Conservation (phyloP, 805 yeast species). For the Cyberlindnera galapagoensis region DNA sequence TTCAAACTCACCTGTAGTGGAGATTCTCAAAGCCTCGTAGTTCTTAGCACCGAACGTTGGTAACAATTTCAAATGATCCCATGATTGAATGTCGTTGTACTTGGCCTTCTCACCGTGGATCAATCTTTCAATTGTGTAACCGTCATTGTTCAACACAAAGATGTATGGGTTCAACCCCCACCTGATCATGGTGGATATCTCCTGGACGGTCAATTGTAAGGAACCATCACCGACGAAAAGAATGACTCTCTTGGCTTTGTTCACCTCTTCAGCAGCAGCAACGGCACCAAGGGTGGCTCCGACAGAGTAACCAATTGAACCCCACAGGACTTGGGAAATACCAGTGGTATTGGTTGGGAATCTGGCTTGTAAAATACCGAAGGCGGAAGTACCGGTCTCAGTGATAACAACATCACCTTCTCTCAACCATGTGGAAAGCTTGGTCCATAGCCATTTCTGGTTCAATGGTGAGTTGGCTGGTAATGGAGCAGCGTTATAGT, state of each 20-base stretch:
- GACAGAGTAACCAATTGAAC: conserved; percentile 62
- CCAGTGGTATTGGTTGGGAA: conserved; percentile 56
- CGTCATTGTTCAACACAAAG: conserved; percentile 27
- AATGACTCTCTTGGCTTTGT: conserved; percentile 49
- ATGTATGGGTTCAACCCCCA: conserved; percentile 59
- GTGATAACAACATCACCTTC: conserved; percentile 60
- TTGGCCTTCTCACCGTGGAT: conserved; percentile 58
- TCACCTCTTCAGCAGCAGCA: conserved; percentile 32
- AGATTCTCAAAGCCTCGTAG: conserved; percentile 46
- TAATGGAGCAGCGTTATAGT: conserved; percentile 34
- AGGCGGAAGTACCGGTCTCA: conserved; percentile 69
- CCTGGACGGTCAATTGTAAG: conserved; percentile 64
- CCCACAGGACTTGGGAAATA: conserved; percentile 68
- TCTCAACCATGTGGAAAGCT: conserved; percentile 50
- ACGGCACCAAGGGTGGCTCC: conserved; percentile 63
- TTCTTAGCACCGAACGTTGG: conserved; percentile 39
- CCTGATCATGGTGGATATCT: conserved; percentile 58
- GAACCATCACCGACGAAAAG: conserved; percentile 72
- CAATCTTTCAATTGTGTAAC: conserved; percentile 68
- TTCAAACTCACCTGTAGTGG: conserved; percentile 51
- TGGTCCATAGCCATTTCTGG: conserved; percentile 64
- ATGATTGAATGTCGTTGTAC: conserved; percentile 58
- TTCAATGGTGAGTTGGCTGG: conserved; percentile 37
- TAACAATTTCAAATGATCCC: conserved; percentile 54
- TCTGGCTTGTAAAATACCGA: conserved; percentile 57